These are phyloP conservation scores for Borealophlyctis nickersoniae DNA, from an alignment of 192 early-diverging fungal species.

Conservation along the genomic window DNA sequence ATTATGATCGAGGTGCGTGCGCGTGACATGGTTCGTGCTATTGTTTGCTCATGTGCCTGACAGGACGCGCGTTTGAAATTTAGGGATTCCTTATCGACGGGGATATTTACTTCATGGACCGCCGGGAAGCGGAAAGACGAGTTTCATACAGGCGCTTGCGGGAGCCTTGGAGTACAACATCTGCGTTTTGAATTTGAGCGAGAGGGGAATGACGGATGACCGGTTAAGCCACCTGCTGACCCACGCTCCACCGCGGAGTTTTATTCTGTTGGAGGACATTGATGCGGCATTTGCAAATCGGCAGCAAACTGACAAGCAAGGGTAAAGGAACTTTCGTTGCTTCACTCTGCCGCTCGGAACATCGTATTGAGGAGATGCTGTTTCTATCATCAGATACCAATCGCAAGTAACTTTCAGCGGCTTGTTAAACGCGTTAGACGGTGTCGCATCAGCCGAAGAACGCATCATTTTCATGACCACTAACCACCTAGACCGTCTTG, in stretches of 20 bases:
- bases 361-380: neutral
- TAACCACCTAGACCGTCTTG: constrained; percentile 69
- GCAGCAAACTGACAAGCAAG: constrained; percentile 65
- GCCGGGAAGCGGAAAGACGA: constrained; percentile 73
- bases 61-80: too few species aligned
- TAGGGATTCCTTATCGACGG: constrained; percentile 64
- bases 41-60: constrained; percentile 60
- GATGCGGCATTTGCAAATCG: constrained; percentile 74
- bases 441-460: constrained; percentile 69
- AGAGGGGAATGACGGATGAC: constrained; percentile 69
- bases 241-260: constrained; percentile 50
- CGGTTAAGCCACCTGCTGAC: constrained; percentile 48
- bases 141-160: constrained; percentile 68
- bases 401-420: constrained; percentile 56
- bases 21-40: constrained; percentile 63
- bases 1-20: constrained; percentile 58
- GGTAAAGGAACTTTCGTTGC: constrained; percentile 21
- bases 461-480: constrained; percentile 80
- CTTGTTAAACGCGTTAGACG: constrained; percentile 76
- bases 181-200: constrained; percentile 67
- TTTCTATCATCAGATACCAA: constrained; percentile 28
- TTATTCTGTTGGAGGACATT: constrained; percentile 73
- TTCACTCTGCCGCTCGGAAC: neutral
- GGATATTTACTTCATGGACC: constrained; percentile 70
- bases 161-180: constrained; percentile 75